phyloP scores from a whole-genome alignment of 768 basidiomycete genomes.

The Boletus edulis region DNA sequence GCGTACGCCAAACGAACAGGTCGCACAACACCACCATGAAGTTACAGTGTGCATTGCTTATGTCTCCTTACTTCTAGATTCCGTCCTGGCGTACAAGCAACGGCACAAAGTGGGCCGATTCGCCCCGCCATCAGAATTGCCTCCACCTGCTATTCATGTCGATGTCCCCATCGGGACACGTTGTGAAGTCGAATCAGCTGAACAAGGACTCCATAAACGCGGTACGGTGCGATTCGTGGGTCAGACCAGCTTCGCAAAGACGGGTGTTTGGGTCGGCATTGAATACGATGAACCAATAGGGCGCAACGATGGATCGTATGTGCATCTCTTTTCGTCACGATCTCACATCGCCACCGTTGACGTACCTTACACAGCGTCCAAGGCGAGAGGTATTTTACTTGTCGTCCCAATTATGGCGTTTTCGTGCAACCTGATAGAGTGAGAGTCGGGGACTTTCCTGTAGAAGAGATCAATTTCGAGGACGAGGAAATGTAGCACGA shows the following conservation, averaged over 20 bases:
- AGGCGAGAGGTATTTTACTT: slow-evolving; percentile 83
- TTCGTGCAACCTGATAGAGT: slow-evolving; percentile 87
- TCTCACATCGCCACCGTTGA: neutral
- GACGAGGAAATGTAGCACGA: slow-evolving; percentile 68
- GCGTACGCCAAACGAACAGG: slow-evolving; percentile 83
- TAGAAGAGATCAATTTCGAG: slow-evolving; percentile 72
- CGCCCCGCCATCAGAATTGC: slow-evolving; percentile 49
- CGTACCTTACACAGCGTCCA: slow-evolving; percentile 54
- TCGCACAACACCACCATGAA: slow-evolving; percentile 26
- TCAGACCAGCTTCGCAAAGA: slow-evolving; percentile 64
- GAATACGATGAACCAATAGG: slow-evolving; percentile 96
- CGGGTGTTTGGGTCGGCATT: slow-evolving; percentile 82
- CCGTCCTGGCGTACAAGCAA: slow-evolving; percentile 87
- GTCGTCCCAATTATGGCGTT: slow-evolving; percentile 71
- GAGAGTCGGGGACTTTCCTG: slow-evolving; percentile 81
- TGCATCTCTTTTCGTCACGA: slow-evolving; percentile 15
- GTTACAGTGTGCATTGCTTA: neutral
- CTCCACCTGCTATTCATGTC: slow-evolving; percentile 27
- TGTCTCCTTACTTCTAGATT: slow-evolving; percentile 49
- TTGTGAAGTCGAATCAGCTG: slow-evolving; percentile 77
- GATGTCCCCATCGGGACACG: slow-evolving; percentile 69
- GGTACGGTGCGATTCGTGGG: slow-evolving; percentile 90
- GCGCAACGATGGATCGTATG: slow-evolving; percentile 94
- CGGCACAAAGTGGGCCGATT: slow-evolving; percentile 87
- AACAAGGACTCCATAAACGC: slow-evolving; percentile 69